These are phyloP conservation scores for Hypsizygus ulmarius DNA, from an alignment of 1,284 basidiomycete genomes.

Conservation along the genomic window DNA sequence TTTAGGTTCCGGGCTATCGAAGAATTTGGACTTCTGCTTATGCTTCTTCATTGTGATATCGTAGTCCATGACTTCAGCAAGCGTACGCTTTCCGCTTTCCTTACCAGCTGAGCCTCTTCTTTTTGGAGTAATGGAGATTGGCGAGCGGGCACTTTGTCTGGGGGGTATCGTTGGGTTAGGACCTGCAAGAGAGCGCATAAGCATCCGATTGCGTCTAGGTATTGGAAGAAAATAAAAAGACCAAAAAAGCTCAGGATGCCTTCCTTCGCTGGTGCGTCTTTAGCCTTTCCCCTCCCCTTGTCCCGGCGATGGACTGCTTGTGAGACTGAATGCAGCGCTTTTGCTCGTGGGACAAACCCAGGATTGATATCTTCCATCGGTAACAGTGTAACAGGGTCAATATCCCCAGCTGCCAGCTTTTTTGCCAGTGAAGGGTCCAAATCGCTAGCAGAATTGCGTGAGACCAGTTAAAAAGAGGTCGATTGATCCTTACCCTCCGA, in stretches of 20 bases:
- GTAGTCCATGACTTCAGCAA: conserved; percentile 65
- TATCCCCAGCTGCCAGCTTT: conserved; percentile 71
- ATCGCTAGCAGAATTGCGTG: conserved; percentile 39
- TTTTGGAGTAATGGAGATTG: conserved; percentile 26
- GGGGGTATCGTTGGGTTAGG: conserved; percentile 45
- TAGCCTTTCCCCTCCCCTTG: conserved; percentile 41
- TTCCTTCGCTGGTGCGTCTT: conserved; percentile 34
- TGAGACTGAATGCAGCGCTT: conserved; percentile 27
- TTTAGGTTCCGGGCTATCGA: conserved; percentile 18
- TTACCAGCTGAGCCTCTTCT: conserved; percentile 45
- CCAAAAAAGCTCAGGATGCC: conserved; percentile 65
- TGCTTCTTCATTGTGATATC: conserved; percentile 56
- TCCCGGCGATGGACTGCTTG: conserved; percentile 33
- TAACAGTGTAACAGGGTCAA: conserved; percentile 72
- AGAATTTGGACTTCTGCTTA: conserved; percentile 43
- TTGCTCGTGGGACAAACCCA: conserved; percentile 51
- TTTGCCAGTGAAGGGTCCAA: conserved; percentile 58
- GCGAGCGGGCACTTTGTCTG: conserved; percentile 23
- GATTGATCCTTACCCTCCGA: conserved; percentile 62
- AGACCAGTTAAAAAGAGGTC: not conserved
- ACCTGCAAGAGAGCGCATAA: conserved; percentile 33
- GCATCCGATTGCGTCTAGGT: conserved; percentile 7
- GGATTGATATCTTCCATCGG: conserved; percentile 84
- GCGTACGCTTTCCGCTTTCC: conserved; percentile 70
- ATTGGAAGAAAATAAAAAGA: conserved; percentile 27